Base-by-base conservation (phyloP, 2,329 filamentous ascomycete species). In the Fusarium pseudocircinatum region DNA sequence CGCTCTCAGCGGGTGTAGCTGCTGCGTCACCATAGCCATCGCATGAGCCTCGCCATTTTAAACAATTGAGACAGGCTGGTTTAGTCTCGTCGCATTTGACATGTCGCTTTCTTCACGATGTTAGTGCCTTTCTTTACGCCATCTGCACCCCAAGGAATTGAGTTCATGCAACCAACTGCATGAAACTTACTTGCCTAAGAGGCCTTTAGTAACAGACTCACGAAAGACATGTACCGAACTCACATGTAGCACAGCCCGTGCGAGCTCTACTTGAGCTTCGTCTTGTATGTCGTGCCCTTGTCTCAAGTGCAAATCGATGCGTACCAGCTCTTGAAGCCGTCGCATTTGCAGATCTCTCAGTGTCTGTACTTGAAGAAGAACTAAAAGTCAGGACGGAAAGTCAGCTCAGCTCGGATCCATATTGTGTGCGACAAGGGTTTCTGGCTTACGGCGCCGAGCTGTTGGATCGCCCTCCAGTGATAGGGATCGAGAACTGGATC, bases 61-160 rank as follows among this genome's bases (percentile, higher is more conserved):
- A 75, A 62, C 83, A 84, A 53, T 83, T 84, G 39, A 82, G 77
- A 66, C 83, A 84, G 10, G 81, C 79, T 24, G 83, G 83, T 42
- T 81, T 81, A 30, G 82, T 81, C 72, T 84, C 83, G 54, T 84
- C 83, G 62, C 83, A 84, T 73, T 84, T 84, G 42, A 84, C 80
- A 69, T 84, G 83, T 26, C 83, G 82, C 60, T 83, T 83, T 59
- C 82, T 83, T 47, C 10, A 39, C 24, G 8, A 24, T 66, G 60
- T 76, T 63, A 75, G 71, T 62, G 43, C 28, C 26, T 62, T 67
- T n/a, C 52, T n/a, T 44, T 44, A 37, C 46, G 39, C 32, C 32
- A 43, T 44, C 16, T 26, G 26, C 13, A 18, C 37, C 26, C 47
- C 12, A 13, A 14, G 32, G 26, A 30, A 12, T 40, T 47, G 24